Conservation (phyloP, 495 filamentous ascomycete genomes). For the Trichoderma gamsii region DNA sequence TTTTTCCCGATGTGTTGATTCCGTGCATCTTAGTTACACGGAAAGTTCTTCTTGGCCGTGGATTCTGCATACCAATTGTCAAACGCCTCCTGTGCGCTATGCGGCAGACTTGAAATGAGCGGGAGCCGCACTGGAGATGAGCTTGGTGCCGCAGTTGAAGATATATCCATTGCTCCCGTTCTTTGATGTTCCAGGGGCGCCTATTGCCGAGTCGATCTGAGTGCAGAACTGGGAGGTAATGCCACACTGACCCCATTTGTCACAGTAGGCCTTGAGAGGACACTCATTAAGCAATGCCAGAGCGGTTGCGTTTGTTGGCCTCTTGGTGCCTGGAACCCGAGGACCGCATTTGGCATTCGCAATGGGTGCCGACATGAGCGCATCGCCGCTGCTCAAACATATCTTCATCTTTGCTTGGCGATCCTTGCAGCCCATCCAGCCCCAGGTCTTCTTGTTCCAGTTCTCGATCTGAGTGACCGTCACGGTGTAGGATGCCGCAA, state of each 20-base stretch:
- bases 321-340: slow-evolving; percentile 31
- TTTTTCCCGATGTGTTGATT: no score
- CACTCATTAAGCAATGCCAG: slow-evolving; percentile 30
- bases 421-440: slow-evolving; percentile 38
- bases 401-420: slow-evolving; percentile 30
- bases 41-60: no score
- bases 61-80: no score
- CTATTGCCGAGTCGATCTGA: slow-evolving; percentile 21
- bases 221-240: slow-evolving; percentile 43
- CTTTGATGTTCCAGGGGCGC: slow-evolving; percentile 34
- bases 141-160: slow-evolving; percentile 41
- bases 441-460: slow-evolving; percentile 40
- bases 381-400: slow-evolving; percentile 42
- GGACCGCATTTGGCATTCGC: slow-evolving; percentile 42
- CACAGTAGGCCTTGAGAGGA: slow-evolving; percentile 32
- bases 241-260: slow-evolving; percentile 46
- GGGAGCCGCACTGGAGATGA: slow-evolving; percentile 23
- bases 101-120: slow-evolving; percentile 18
- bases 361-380: slow-evolving; percentile 39
- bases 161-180: slow-evolving; percentile 38
- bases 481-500: slow-evolving; percentile 19
- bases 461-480: slow-evolving; percentile 25
- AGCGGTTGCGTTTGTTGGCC: slow-evolving; percentile 17
- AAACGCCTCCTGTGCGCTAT: slow-evolving; percentile 32
- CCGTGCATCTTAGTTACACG: no score